Base-by-base conservation (phyloP, 2,329 filamentous ascomycete genomes). In the Eutypella sp. region DNA sequence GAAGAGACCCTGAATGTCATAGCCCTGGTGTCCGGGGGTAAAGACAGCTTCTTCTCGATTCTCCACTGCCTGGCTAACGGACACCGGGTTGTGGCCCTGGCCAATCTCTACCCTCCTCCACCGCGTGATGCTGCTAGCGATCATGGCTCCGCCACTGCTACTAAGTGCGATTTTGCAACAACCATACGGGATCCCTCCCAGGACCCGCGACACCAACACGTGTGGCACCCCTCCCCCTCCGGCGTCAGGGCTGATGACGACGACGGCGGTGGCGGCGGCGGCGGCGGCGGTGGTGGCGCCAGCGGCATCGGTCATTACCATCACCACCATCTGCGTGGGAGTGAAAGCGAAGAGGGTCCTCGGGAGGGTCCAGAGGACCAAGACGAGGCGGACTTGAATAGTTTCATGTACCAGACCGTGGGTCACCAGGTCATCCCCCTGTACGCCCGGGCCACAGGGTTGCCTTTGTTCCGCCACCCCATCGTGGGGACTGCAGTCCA, bases 321-420 rank as follows among this genome's bases (percentile, higher is more conserved):
- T n/a, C n/a, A n/a, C n/a, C n/a, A n/a, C n/a, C n/a, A n/a, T n/a
- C n/a, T n/a, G n/a, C n/a, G n/a, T n/a, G n/a, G n/a, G n/a, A n/a
- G n/a, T n/a, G n/a, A n/a, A n/a, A n/a, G n/a, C n/a, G n/a, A n/a
- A n/a, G n/a, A n/a, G n/a, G n/a, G n/a, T n/a, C n/a, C n/a, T n/a
- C n/a, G n/a, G n/a, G n/a, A n/a, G 40, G 64, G 59, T 40, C 49
- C 46, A 25, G 50, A 54, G 5, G 65, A 62, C 23, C 63, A 66
- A 5, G 71, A 76, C 29, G 71, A 74, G 51, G 69, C 76, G 46
- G 88, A 97, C 65, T 76, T 95, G 57, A 89, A 99, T 67, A 96
- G 91, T 71, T 97, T 93, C 82, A 99, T 99, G 93, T 99, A 97
- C 73, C 93, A 99, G 73, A 99, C 93, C 3, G 88, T 96, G 49